phyloP scores from a whole-genome alignment of 192 early-diverging fungal species.

The Coemansia sp. region DNA sequence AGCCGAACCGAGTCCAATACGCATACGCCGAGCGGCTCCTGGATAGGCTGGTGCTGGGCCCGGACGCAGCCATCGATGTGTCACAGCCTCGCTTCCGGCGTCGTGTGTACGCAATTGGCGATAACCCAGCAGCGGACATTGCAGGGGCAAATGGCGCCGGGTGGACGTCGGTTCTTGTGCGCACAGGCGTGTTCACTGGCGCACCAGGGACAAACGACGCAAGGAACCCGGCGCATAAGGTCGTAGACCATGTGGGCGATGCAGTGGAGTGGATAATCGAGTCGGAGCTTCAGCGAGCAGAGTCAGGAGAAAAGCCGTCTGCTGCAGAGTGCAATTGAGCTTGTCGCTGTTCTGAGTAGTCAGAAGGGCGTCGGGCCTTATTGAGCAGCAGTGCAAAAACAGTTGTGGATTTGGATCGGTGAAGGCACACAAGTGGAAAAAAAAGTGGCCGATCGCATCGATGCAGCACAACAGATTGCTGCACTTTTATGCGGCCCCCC shows the following conservation, averaged over 20 bases:
- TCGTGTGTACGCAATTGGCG: slow-evolving; percentile 62
- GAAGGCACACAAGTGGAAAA: too few relatives aligned
- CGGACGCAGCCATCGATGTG: slow-evolving; percentile 10
- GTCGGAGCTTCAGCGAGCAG: slow-evolving; percentile 13
- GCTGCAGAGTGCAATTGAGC: neutral
- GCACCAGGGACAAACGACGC: slow-evolving; percentile 52
- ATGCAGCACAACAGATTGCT: too few relatives aligned
- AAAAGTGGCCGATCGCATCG: too few relatives aligned
- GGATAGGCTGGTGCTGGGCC: slow-evolving; percentile 26
- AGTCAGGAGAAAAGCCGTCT: neutral
- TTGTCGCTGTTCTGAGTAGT: too few relatives aligned
- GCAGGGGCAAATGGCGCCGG: slow-evolving; percentile 71
- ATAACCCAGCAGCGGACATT: slow-evolving; percentile 73
- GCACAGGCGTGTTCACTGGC: slow-evolving; percentile 68
- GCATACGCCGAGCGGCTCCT: slow-evolving; percentile 62
- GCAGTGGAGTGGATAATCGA: slow-evolving; percentile 59
- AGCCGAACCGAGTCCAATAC: slow-evolving; percentile 79
- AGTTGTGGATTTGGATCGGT: too few relatives aligned
- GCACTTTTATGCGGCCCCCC: too few relatives aligned
- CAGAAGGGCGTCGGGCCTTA: too few relatives aligned
- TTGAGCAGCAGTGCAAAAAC: too few relatives aligned
- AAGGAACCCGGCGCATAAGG: slow-evolving; percentile 57
- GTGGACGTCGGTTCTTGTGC: slow-evolving; percentile 71
- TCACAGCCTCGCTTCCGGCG: slow-evolving; percentile 10
- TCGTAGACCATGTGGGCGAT: slow-evolving; percentile 65